Evolutionary conservation across 225 moss, liverwort and hornwort species (phyloP).

Genomic region (Polytrichum commune): DNA sequence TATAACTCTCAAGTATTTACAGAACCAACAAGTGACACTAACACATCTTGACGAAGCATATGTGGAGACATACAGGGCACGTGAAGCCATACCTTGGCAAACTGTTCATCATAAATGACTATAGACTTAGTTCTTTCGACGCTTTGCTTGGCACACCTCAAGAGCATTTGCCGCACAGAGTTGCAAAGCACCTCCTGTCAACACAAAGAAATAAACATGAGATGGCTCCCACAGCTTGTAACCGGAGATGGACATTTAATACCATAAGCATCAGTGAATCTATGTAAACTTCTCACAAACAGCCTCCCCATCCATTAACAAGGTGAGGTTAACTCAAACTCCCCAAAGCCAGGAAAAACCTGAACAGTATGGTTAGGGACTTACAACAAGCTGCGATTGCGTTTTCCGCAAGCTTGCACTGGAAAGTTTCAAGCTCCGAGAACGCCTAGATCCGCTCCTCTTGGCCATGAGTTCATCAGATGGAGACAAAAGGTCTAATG

Average conservation of each 20-base stretch:
- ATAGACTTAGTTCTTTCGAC: slow-evolving; percentile 26
- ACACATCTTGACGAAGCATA: too few relatives aligned
- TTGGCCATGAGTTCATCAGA: slow-evolving; percentile 37
- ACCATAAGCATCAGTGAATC: not conserved
- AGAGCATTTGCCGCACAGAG: slow-evolving; percentile 38
- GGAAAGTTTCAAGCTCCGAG: slow-evolving; percentile 18
- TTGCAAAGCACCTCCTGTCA: slow-evolving; percentile 45
- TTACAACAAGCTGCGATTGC: slow-evolving; percentile 34
- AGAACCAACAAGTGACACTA: too few relatives aligned
- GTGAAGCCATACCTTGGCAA: slow-evolving; percentile 22
- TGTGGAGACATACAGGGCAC: not conserved
- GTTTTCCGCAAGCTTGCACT: slow-evolving; percentile 34
- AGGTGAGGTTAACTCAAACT: not conserved
- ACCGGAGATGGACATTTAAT: not conserved
- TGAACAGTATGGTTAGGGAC: not conserved
- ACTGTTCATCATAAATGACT: slow-evolving; percentile 20
- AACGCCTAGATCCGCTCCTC: slow-evolving; percentile 12
- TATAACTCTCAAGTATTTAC: too few relatives aligned
- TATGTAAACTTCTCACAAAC: too few relatives aligned
- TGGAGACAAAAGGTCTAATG: slow-evolving; percentile 48
- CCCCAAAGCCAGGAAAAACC: not conserved
- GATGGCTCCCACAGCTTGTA: not conserved
- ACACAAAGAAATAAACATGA: not conserved
- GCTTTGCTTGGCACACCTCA: slow-evolving; percentile 35
- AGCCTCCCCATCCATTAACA: not conserved